Evolutionary conservation across 2,329 filamentous ascomycete genomes (phyloP), one percentile per base, ranked within the genome.

Genomic region (Aspergillus ruber): DNA sequence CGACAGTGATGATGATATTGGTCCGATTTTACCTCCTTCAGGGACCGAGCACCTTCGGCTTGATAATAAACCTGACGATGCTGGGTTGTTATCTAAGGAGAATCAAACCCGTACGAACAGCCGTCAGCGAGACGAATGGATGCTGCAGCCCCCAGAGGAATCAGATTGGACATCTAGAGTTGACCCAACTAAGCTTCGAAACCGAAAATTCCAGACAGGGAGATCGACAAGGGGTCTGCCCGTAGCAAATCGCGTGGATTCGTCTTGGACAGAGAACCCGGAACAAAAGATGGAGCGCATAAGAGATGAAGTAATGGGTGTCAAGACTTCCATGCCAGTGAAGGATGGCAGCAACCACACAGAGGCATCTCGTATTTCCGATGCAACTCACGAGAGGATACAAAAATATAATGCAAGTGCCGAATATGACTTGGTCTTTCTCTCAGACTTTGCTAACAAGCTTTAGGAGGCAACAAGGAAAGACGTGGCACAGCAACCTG

Each of bases 221-320:
- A 83, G 81, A 59, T 74, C 78, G 3, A 75, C 80, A 1, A 75
- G 73, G 52, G 72, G 65, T 5, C 59, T 68, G 4, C 49, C 55
- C n/a, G 45, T 10, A 23, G 10, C n/a, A 36, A 36, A 17, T 15
- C 32, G 17, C 6, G 65, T 70, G 15, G 63, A 66, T 61, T 82
- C 81, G 18, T 82, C 91, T 39, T 97, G 91, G 91, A 90, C 88
- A 0, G 91, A 97, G 67, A 95, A 89, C 7, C 87, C 89, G 0
- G 87, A 91, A 64, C 81, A 96, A 69, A 95, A 94, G 67, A 81
- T 87, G 49, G 84, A 85, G 66, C 79, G 89, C 35, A 70, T 96
- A 18, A 84, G 86, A 57, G 83, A 95, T 64, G 82, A 93, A 45
- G 86, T 95, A 9, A 79, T 96, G 56, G 90, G 90, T 0, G 81